A percentile compares a stretch with the other conserved stretches of the same genome.
These are phyloP conservation scores for Gentiana dahurica DNA, from an alignment of 257 asterid genomes.

Conservation along the genomic window DNA sequence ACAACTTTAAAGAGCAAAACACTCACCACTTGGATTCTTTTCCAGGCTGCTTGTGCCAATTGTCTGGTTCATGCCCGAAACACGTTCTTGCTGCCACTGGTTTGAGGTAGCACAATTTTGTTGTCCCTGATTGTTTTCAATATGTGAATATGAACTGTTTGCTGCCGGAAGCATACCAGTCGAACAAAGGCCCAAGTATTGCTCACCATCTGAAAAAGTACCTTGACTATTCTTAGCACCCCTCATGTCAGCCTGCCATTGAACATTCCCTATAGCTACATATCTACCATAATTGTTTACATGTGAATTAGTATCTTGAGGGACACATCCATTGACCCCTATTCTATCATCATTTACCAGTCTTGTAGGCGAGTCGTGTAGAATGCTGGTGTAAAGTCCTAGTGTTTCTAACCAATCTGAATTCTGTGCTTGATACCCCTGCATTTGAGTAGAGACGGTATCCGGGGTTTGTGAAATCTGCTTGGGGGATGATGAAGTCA, in stretches of 20 bases:
- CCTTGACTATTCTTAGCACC: slow-evolving; percentile 17
- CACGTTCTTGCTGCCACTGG: slow-evolving; percentile 15
- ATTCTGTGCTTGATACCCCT: slow-evolving; percentile 9
- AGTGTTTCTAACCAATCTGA: slow-evolving; percentile 16
- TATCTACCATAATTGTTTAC: slow-evolving; percentile 15
- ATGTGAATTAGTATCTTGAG: slow-evolving; percentile 18
- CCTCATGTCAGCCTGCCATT: slow-evolving; percentile 32
- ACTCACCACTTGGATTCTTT: slow-evolving; percentile 38
- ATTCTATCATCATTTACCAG: slow-evolving; percentile 6
- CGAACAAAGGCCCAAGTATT: slow-evolving; percentile 8
- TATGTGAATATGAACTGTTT: slow-evolving; percentile 23
- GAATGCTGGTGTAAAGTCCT: slow-evolving; percentile 13
- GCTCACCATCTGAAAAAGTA: slow-evolving; percentile 10
- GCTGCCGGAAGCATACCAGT: slow-evolving; percentile 8
- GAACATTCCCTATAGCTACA: slow-evolving; percentile 17
- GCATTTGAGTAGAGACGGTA: not conserved
- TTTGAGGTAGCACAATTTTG: slow-evolving; percentile 13
- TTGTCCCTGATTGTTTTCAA: slow-evolving; percentile 16
- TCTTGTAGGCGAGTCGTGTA: slow-evolving; percentile 7
- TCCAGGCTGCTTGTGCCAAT: slow-evolving; percentile 26
- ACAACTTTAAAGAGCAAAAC: not conserved
- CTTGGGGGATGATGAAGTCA: not conserved
- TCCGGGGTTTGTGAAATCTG: not conserved
- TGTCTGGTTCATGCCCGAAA: slow-evolving; percentile 14
- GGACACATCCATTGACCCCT: slow-evolving; percentile 5